Evolutionary conservation across 2,329 filamentous ascomycete species (phyloP), one percentile per base, ranked within the genome.

Genomic region (Penicillium sclerotiorum): DNA sequence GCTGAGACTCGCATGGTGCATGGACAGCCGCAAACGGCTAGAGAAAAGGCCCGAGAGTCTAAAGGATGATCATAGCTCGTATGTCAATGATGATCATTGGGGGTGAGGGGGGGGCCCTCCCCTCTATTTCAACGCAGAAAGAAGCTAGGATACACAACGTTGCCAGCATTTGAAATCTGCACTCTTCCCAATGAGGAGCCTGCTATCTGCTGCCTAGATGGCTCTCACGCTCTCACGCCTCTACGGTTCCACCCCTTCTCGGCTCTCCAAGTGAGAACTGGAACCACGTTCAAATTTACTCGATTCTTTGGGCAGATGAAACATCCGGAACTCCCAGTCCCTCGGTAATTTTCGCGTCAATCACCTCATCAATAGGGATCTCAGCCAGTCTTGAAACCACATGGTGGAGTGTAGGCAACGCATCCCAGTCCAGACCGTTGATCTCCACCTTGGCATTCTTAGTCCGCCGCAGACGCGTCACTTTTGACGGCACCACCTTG

Each of bases 361-460:
- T 67, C 32, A 86, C 64, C 48, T 78, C 77, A 57, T 80, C 84
- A 1, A 85, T 64, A 0, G 82, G 83, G 4, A 87, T 70, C 55
- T 82, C 79, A 1, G 75, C 75, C 48, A 86, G 63, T 12, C 75
- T 70, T 17, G 68, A 65, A 5, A 81, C 68, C 8, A 87, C 67
- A 60, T 86, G 80, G 59, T 86, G 82, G 45, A 86, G 66, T 2
- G 83, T 87, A 0, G 84, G 84, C 50, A 86, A 61, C 4, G 66
- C 69, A 39, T 81, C 70, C 81, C 77, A 81, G 57, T 81, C 76
- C 13, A 77, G 56, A 0, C 67, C 69, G 32, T 81, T 72, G 46
- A 84, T 76, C 43, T 69, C 65, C 43, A 86, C 64, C 2, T 59
- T 71, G 1, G 78, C 77, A 11, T 72, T 72, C 1, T 60, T 64